phyloP scores from a whole-genome alignment of 2,329 filamentous ascomycete species.

The Alternaria atra region DNA sequence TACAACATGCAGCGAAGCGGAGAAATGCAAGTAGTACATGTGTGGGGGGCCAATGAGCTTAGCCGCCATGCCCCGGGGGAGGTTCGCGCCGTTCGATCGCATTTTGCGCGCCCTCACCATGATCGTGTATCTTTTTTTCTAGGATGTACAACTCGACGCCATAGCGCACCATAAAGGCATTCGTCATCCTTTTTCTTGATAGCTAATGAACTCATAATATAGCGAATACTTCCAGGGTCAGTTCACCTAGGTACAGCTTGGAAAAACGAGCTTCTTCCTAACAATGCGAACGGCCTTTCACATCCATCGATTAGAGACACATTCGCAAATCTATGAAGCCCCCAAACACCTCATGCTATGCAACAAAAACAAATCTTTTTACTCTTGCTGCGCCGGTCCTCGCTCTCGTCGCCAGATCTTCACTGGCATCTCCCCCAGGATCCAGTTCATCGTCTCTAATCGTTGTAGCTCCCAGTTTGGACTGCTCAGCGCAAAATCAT shows the following conservation, averaged over 20 bases:
- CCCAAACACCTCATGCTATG: conserved; percentile 11
- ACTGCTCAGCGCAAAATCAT: conserved; percentile 50
- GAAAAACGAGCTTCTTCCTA: neutral
- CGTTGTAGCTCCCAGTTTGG: conserved; percentile 48
- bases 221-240: neutral
- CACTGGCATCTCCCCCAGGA: conserved; percentile 50
- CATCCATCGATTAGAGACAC: neutral
- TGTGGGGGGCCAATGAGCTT: conserved; percentile 18
- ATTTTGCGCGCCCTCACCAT: neutral
- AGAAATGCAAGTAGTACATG: neutral
- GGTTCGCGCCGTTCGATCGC: neutral
- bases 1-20: neutral
- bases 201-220: neutral
- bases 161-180: neutral
- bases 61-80: neutral
- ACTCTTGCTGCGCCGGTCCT: conserved; percentile 19
- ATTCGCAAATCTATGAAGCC: neutral
- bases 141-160: neutral
- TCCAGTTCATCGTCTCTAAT: conserved; percentile 51
- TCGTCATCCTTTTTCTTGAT: neutral
- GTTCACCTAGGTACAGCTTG: neutral
- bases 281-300: neutral
- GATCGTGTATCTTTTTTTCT: neutral
- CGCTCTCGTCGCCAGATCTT: conserved; percentile 48
- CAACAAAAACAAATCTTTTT: neutral